phyloP scores from a whole-genome alignment of 495 filamentous ascomycete genomes.

The Sordaria brevicollis region DNA sequence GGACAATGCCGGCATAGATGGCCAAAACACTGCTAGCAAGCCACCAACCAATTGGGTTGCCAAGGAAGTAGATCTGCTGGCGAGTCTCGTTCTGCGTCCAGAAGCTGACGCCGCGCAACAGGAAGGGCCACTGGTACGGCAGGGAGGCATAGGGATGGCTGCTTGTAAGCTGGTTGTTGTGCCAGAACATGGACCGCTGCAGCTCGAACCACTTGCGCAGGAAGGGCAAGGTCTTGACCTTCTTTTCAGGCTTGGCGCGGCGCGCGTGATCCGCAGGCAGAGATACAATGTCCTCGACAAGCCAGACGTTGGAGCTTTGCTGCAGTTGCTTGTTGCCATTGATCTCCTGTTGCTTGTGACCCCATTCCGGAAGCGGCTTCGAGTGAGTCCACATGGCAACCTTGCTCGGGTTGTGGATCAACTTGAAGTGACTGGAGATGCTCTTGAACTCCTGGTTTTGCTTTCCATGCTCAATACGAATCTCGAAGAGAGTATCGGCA shows the following conservation, averaged over 20 bases:
- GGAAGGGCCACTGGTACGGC: slow-evolving; percentile 96
- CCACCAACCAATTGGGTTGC: slow-evolving; percentile 98
- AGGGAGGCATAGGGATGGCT: slow-evolving; percentile 91
- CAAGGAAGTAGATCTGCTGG: slow-evolving; percentile 97
- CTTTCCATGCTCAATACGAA: slow-evolving; percentile 84
- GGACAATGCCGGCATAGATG: slow-evolving; percentile 86
- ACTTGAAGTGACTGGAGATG: slow-evolving; percentile 83
- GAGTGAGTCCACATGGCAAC: slow-evolving; percentile 99
- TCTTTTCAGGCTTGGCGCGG: slow-evolving; percentile 55
- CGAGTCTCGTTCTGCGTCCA: slow-evolving; percentile 97
- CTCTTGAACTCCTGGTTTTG: slow-evolving; percentile 75
- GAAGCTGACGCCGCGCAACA: slow-evolving; percentile 94
- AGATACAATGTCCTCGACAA: slow-evolving; percentile 79
- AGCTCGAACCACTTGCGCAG: slow-evolving; percentile 92
- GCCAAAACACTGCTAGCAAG: slow-evolving; percentile 82
- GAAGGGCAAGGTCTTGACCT: slow-evolving; percentile 79
- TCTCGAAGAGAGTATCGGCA: slow-evolving; percentile 89
- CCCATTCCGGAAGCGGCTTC: slow-evolving; percentile 91
- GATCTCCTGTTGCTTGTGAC: slow-evolving; percentile 92
- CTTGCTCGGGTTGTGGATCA: slow-evolving; percentile 84
- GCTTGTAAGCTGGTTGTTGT: slow-evolving; percentile 95
- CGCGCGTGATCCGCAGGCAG: slow-evolving; percentile 59
- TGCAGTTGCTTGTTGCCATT: slow-evolving; percentile 97
- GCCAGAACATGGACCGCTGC: slow-evolving; percentile 96
- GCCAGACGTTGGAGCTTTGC: slow-evolving; percentile 89